These are phyloP conservation scores for Phytophthora aleatoria DNA, from an alignment of 352 stramenopile genomes.

Conservation along the genomic window DNA sequence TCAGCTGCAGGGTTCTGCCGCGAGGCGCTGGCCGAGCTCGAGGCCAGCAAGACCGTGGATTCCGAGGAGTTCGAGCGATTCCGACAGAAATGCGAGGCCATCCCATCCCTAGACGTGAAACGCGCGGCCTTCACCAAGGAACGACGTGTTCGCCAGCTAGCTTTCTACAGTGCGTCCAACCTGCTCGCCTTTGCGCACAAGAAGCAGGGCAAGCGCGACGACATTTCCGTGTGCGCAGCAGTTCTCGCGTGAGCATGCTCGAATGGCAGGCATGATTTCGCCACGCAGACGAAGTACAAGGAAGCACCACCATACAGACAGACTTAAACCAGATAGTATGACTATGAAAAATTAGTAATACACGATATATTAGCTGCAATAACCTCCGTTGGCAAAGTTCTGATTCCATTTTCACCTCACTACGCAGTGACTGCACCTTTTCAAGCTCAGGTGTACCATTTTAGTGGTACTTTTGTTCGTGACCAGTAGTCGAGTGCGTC, in stretches of 20 bases:
- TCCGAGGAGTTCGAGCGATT: conserved; percentile 75
- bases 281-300: conserved; percentile 13
- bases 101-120: conserved; percentile 68
- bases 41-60: conserved; percentile 64
- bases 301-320: conserved; percentile 20
- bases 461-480: conserved; percentile 15
- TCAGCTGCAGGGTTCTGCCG: conserved; percentile 82
- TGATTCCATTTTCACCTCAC: not conserved
- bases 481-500: conserved; percentile 15
- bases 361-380: conserved; percentile 28
- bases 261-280: conserved; percentile 24
- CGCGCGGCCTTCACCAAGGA: conserved; percentile 79
- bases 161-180: conserved; percentile 90
- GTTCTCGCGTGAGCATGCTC: conserved; percentile 67
- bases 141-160: conserved; percentile 82
- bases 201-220: conserved; percentile 87
- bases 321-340: conserved; percentile 23
- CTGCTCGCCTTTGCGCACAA: conserved; percentile 89
- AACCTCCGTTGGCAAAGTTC: not conserved
- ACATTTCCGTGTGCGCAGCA: conserved; percentile 85
- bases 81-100: conserved; percentile 66
- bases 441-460: conserved; percentile 14
- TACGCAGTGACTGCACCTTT: not conserved
- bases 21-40: conserved; percentile 80
- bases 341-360: conserved; percentile 36